Conservation (phyloP, 805 yeast genomes). For the Monosporozyma servazzii region DNA sequence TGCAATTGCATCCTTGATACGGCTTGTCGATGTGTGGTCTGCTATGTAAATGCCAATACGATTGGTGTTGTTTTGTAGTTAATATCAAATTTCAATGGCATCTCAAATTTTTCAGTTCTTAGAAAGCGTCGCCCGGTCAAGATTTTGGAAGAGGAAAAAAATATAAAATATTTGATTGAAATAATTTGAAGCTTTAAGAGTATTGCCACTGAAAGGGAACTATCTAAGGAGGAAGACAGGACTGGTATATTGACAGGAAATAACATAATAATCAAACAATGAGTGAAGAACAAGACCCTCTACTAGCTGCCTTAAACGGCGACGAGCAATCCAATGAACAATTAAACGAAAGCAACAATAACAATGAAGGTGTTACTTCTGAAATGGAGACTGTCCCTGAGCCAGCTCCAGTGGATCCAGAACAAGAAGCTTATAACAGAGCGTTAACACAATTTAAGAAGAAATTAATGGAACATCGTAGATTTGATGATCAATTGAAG, state of each 20-base stretch:
- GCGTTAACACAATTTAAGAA: constrained; percentile 74
- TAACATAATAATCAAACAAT: constrained; percentile 15
- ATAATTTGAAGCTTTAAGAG: background rate
- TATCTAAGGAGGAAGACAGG: background rate
- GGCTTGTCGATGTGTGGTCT: too few species aligned
- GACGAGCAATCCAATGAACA: constrained; percentile 5
- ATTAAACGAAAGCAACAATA: constrained; percentile 4
- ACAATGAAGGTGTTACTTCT: constrained; percentile 18
- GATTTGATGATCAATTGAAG: constrained; percentile 87
- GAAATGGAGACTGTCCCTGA: constrained; percentile 13
- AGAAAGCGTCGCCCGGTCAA: background rate
- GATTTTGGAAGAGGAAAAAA: background rate
- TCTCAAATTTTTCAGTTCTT: background rate
- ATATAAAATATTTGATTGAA: background rate
- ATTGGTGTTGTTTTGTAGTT: background rate
- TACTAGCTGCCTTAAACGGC: constrained; percentile 48
- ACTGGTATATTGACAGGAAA: background rate
- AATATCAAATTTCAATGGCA: background rate
- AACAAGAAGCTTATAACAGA: constrained; percentile 46
- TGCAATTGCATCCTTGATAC: constrained; percentile 40
- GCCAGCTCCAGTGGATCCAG: constrained; percentile 45
- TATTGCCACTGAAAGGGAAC: background rate
- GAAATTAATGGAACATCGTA: constrained; percentile 84
- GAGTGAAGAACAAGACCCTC: constrained; percentile 69
- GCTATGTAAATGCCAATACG: too few species aligned